Percentiles rank a stretch among this genome's conserved stretches.
phyloP scores from a whole-genome alignment of 495 filamentous ascomycete genomes.

The Articulospora tetracladia region DNA sequence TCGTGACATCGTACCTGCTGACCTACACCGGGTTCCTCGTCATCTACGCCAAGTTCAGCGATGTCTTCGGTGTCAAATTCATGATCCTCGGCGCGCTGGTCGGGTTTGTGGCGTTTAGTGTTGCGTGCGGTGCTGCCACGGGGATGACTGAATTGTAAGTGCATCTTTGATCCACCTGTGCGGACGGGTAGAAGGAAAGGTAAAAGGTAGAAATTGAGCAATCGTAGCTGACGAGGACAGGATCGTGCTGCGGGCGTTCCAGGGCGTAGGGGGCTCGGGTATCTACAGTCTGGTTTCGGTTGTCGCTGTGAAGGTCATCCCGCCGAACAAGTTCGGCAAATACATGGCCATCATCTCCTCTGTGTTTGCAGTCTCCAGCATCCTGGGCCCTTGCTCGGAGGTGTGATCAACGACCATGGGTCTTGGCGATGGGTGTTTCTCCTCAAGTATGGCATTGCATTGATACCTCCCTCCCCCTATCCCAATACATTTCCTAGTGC shows the following conservation, averaged over 20 bases:
- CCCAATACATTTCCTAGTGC: too few relatives aligned
- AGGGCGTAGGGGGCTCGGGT: slow-evolving; percentile 39
- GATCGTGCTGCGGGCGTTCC: slow-evolving; percentile 36
- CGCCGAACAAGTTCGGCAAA: slow-evolving; percentile 29
- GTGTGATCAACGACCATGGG: slow-evolving; percentile 30
- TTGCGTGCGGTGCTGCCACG: slow-evolving; percentile 41
- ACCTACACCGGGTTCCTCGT: slow-evolving; percentile 40
- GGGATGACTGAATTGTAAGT: slow-evolving; percentile 43
- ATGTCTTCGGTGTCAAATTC: slow-evolving; percentile 44
- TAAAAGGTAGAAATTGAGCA: too few relatives aligned
- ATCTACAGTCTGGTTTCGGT: slow-evolving; percentile 47
- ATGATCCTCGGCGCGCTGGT: slow-evolving; percentile 40
- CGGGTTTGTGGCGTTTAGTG: slow-evolving; percentile 49
- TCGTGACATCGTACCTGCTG: slow-evolving; percentile 51
- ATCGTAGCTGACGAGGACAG: background rate
- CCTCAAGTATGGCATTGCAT: slow-evolving; percentile 39
- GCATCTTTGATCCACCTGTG: too few relatives aligned
- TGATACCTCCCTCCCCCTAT: too few relatives aligned
- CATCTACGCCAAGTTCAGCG: slow-evolving; percentile 47
- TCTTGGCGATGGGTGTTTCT: slow-evolving; percentile 39
- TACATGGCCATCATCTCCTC: slow-evolving; percentile 27
- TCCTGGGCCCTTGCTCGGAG: slow-evolving; percentile 44
- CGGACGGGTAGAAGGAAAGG: too few relatives aligned
- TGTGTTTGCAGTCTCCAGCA: slow-evolving; percentile 27
- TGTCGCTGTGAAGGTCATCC: slow-evolving; percentile 43